These are phyloP conservation scores for Tritrichomonas musculus DNA, from an alignment of 208 protist species.

Conservation along the genomic window DNA sequence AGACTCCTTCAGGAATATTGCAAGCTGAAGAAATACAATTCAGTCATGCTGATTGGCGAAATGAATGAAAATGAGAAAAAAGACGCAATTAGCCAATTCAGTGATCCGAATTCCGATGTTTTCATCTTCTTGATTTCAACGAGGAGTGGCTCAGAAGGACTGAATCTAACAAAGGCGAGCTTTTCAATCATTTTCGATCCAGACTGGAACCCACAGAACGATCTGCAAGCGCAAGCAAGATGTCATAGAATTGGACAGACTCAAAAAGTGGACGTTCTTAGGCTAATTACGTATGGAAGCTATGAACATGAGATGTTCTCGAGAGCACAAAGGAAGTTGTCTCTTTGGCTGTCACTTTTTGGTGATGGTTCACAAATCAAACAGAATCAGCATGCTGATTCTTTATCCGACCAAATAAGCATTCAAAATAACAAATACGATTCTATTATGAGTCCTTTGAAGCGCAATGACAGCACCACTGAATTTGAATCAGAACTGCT, in stretches of 20 bases:
- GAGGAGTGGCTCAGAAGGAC: conserved; percentile 62
- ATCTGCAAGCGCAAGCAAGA: conserved; percentile 84
- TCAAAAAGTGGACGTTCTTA: conserved; percentile 46
- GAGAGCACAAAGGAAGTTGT: conserved; percentile 72
- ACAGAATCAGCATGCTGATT: too few species aligned
- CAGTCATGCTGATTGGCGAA: conserved; percentile 32
- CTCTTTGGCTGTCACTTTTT: conserved; percentile 66
- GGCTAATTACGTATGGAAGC: conserved; percentile 56
- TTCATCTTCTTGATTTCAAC: conserved; percentile 66
- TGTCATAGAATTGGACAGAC: conserved; percentile 86
- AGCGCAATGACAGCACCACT: neutral
- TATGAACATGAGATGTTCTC: conserved; percentile 81
- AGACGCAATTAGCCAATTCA: conserved; percentile 51
- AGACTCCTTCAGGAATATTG: conserved; percentile 54
- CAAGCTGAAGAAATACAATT: conserved; percentile 7
- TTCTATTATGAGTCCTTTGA: neutral
- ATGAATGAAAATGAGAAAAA: conserved; percentile 44
- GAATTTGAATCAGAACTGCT: neutral
- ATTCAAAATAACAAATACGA: neutral
- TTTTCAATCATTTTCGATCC: conserved; percentile 68
- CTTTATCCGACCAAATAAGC: too few species aligned
- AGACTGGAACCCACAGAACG: conserved; percentile 94
- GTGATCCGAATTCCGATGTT: conserved; percentile 33
- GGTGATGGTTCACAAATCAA: neutral
- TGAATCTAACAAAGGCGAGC: conserved; percentile 66